A percentile compares a stretch with the other conserved stretches of the same genome.
Evolutionary conservation across 75 land plant genomes (phyloP).

Genomic region (Sequoiadendron giganteum): DNA sequence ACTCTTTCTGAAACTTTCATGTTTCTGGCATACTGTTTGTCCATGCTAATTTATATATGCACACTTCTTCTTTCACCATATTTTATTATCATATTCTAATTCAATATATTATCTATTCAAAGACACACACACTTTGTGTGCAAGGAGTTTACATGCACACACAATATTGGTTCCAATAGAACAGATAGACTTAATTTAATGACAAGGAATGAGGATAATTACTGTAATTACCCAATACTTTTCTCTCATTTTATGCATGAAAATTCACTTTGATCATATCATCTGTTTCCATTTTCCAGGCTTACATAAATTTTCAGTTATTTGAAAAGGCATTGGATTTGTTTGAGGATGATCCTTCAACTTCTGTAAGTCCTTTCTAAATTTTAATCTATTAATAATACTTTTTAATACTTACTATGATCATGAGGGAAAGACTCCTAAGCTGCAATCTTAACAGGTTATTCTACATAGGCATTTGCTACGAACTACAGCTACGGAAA

Average conservation of each 20-base stretch:
- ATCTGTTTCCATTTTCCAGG: slow-evolving; percentile 30
- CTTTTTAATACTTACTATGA: not conserved
- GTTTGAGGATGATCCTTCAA: slow-evolving; percentile 83
- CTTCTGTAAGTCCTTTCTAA: slow-evolving; percentile 48
- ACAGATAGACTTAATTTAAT: not conserved
- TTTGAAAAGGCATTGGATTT: slow-evolving; percentile 91
- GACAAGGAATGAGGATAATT: slow-evolving; percentile 4
- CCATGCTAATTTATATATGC: not conserved
- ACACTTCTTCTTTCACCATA: not conserved
- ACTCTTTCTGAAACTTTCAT: not conserved
- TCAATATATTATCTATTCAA: not conserved
- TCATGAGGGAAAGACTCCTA: not conserved
- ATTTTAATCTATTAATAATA: not conserved
- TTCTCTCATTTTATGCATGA: slow-evolving; percentile 6
- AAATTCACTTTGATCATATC: not conserved
- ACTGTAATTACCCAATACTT: not conserved
- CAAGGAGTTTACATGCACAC: not conserved
- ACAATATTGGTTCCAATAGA: not conserved
- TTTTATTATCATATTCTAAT: not conserved
- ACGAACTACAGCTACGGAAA: slow-evolving; percentile 72
- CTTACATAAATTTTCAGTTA: slow-evolving; percentile 80
- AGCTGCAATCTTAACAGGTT: slow-evolving; percentile 34
- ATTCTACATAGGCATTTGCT: slow-evolving; percentile 86
- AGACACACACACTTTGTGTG: not conserved
- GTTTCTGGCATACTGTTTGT: not conserved